A percentile compares a stretch with the other conserved stretches of the same genome.
Conservation (phyloP, 2,329 filamentous ascomycete species). For the Hymenotorrendiella dingleyae region DNA sequence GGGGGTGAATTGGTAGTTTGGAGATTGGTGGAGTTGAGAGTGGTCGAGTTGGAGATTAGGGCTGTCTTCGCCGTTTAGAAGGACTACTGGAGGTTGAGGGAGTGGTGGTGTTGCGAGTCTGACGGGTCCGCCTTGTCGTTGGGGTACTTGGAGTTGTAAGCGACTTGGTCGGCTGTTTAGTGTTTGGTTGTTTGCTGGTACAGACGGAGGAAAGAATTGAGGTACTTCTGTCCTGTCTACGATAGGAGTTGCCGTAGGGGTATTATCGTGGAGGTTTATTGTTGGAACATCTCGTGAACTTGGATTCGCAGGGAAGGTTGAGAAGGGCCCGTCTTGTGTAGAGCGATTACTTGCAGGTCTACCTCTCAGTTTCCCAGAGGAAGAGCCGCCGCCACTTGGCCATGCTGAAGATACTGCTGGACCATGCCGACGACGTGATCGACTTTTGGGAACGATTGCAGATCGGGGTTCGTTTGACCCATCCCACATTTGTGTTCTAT, state of each 20-base stretch:
- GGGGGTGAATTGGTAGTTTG: conserved; percentile 17
- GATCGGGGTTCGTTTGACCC: conserved; percentile 61
- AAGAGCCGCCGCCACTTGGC: conserved; percentile 58
- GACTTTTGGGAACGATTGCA: conserved; percentile 60
- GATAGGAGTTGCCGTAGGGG: conserved; percentile 37
- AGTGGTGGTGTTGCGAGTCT: conserved; percentile 54
- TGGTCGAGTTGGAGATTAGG: conserved; percentile 29
- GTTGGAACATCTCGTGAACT: conserved; percentile 41
- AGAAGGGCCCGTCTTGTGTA: conserved; percentile 61
- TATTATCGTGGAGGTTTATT: conserved; percentile 38
- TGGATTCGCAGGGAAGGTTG: conserved; percentile 61
- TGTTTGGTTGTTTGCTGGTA: conserved; percentile 12
- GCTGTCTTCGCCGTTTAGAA: conserved; percentile 41
- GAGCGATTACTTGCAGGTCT: conserved; percentile 69
- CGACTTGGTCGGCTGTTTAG: conserved; percentile 39
- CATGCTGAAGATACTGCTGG: conserved; percentile 89
- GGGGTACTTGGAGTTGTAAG: conserved; percentile 54
- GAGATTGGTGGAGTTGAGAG: too few relatives aligned
- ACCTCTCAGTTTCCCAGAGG: conserved; percentile 68
- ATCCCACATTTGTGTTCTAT: conserved; percentile 34
- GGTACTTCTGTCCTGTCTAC: conserved; percentile 35
- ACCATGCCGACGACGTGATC: conserved; percentile 62
- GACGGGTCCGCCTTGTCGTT: conserved; percentile 53
- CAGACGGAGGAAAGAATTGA: conserved; percentile 29
- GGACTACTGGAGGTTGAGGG: conserved; percentile 29